Evolutionary conservation across 331 rosid genomes (phyloP), one percentile per base, ranked within the genome.

Genomic region (Phaseolus coccineus): DNA sequence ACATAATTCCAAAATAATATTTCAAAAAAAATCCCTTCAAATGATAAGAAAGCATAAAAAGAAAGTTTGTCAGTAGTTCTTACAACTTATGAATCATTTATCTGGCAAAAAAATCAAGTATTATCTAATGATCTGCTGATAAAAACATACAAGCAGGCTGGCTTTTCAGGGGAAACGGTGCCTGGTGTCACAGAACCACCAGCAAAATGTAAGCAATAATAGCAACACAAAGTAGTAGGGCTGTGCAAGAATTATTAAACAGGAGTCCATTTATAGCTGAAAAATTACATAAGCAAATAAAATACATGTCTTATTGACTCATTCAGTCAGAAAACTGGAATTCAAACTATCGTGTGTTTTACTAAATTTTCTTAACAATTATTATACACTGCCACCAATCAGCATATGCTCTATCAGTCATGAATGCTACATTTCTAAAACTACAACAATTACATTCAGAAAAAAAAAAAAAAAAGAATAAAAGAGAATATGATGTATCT

Each of bases 341-440:
- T 80, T 84, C 80, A 85, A 88, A 87, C 88, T 85, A 71, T 69
- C 28, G 74, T 84, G 88, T 91, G 90, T 90, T 88, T 91, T 90
- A 90, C 93, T 93, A 80, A 85, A 46, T 77, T 87, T 85, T 85
- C 96, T 84, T 71, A 85, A 84, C 86, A 89, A 90, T 91, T 82
- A 90, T 91, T 82, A 85, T 89, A 86, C 90, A 90, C 81, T 87
- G 87, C 89, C 90, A 86, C 88, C 90, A 92, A 90, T 92, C 89
- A 87, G 91, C 88, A 88, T 76, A 87, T 74, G 92, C 84, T 88
- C 87, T 86, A 90, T 88, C 88, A 75, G 85, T 87, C 86, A 77
- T 85, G 85, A 87, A 87, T 86, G 91, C 92, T 88, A 89, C 92
- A 86, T 67, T 74, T 83, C 90, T 69, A 73, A 88, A 92, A 77